Evolutionary conservation across 768 basidiomycete species (phyloP), one percentile per base, ranked within the genome.

Genomic region (Russula sp.): DNA sequence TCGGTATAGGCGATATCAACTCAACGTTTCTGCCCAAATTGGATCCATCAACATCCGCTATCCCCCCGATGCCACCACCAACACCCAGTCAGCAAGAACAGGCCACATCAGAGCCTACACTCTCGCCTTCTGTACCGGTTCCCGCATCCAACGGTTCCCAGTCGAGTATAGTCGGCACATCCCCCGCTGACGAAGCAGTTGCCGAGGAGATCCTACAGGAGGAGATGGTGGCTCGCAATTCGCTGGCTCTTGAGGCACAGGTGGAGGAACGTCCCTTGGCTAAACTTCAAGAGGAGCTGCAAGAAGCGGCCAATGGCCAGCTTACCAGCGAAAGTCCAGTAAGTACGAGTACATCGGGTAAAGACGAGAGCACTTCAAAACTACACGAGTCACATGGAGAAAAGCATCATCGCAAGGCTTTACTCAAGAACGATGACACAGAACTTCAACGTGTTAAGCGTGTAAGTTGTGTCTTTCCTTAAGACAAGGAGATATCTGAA

Each of bases 1-100:
- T 97, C 63, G 95, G 95, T 16, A 98, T 96, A 66, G 97, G 97
- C 55, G 97, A 99, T 75, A 99, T 99, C 74, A 99, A 99, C 73
- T 91, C 92, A 5, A 82, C 94, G 0, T 95, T 96, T 75, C 79
- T 97, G 20, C 94, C 94, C 35, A 93, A 93, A 74, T 69, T 86
- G 55, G 80, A 86, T 65, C 78, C 86, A 37, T 65, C 85, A 60
- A 74, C 79, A 47, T 73, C 80, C 60, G 62, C 75, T 10, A 62
- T 74, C 35, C 70, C 75, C 20, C 73, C 72, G 34, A 67, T 48
- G 9, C 35, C 67, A 11, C 27, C 65, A 14, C 47, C 61, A 11
- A 22, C 64, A 27, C 22, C 54, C 2, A 6, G 27, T 11, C 47
- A n/a, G 37, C 31, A 49, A 35, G 53, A 57, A 10, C 52, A 47